Conservation (phyloP, 164 flowering plant species). For the Echeveria elegans region DNA sequence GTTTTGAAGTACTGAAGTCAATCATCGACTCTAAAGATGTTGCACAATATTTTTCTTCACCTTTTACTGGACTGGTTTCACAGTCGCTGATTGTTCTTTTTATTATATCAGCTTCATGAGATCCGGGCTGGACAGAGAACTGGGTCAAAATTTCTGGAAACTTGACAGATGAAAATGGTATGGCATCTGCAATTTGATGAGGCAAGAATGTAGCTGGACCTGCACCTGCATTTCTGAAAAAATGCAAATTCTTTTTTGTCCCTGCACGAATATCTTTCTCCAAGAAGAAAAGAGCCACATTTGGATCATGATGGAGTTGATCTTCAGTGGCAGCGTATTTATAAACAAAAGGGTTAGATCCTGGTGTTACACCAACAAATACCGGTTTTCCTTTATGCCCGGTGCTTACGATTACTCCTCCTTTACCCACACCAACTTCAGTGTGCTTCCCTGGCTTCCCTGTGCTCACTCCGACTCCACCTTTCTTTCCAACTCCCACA, state of each 20-base stretch:
- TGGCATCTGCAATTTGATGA: constrained; percentile 30
- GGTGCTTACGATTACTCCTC: constrained; percentile 30
- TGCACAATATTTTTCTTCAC: constrained; percentile 37
- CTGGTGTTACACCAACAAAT: constrained; percentile 21
- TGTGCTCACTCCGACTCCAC: constrained; percentile 14
- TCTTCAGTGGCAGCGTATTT: constrained; percentile 26
- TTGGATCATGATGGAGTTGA: constrained; percentile 30
- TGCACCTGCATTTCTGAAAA: constrained; percentile 13
- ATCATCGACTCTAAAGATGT: constrained; percentile 43
- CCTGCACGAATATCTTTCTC: constrained; percentile 29
- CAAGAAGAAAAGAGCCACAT: constrained; percentile 34
- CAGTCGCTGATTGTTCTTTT: constrained; percentile 39
- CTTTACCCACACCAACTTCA: constrained; percentile 24
- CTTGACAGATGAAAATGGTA: constrained; percentile 37
- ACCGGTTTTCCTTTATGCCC: constrained; percentile 33
- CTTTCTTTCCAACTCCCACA: constrained; percentile 1
- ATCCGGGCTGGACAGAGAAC: constrained; percentile 27
- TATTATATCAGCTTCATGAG: constrained; percentile 47
- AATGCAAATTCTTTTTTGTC: constrained; percentile 22
- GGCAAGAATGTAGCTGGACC: constrained; percentile 24
- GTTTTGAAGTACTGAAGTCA: constrained; percentile 31
- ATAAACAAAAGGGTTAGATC: constrained; percentile 20
- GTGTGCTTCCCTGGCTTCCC: constrained; percentile 17
- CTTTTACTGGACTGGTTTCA: constrained; percentile 24
- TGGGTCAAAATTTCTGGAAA: constrained; percentile 27